phyloP scores from a whole-genome alignment of 805 yeast species.

The Lachancea cidri region DNA sequence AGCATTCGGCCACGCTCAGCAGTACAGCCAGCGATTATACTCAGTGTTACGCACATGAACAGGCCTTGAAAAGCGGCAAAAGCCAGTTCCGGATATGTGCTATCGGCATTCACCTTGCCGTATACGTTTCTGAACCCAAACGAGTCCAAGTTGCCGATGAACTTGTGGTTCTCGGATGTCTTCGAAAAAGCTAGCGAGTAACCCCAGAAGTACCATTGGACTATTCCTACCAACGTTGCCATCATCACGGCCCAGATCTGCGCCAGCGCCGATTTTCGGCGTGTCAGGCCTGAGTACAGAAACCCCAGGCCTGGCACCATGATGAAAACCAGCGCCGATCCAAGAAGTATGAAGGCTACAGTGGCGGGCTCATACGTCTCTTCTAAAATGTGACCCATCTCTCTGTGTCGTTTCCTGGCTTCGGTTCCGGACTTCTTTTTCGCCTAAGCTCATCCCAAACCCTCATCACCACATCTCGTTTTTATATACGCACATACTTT shows the following conservation, averaged over 20 bases:
- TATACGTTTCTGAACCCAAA: slow-evolving; percentile 77
- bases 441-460: background rate
- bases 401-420: background rate
- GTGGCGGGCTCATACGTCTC: slow-evolving; percentile 44
- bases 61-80: slow-evolving; percentile 86
- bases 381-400: slow-evolving; percentile 22
- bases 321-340: slow-evolving; percentile 69
- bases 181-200: slow-evolving; percentile 82
- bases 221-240: slow-evolving; percentile 65
- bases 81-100: slow-evolving; percentile 71
- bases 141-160: slow-evolving; percentile 78
- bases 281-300: slow-evolving; percentile 83
- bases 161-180: slow-evolving; percentile 68
- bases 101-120: slow-evolving; percentile 38
- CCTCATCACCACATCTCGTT: background rate
- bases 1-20: slow-evolving; percentile 90
- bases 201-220: slow-evolving; percentile 99
- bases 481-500: background rate
- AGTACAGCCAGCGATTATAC: slow-evolving; percentile 86
- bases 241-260: slow-evolving; percentile 76
- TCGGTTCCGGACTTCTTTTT: background rate
- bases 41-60: slow-evolving; percentile 87
- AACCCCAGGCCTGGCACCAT: slow-evolving; percentile 96
- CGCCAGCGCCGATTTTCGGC: slow-evolving; percentile 85
- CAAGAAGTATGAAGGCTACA: slow-evolving; percentile 48